These are phyloP conservation scores for Taxawa tesnikishii DNA, from an alignment of 2,329 filamentous ascomycete species.

Conservation along the genomic window DNA sequence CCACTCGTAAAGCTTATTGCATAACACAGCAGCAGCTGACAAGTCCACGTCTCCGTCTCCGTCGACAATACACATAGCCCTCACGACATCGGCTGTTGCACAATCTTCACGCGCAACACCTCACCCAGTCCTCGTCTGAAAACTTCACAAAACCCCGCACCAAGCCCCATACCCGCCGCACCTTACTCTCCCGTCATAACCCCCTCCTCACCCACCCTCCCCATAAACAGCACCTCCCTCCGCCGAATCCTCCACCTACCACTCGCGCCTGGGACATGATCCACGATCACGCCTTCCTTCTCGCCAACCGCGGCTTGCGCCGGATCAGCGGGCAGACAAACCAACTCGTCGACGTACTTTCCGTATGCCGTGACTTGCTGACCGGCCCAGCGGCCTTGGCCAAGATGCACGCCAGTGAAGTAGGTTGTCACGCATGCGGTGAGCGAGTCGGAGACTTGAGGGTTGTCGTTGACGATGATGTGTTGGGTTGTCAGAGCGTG, in stretches of 20 bases:
- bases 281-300: conserved; percentile 9
- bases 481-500: conserved; percentile 31
- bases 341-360: conserved; percentile 26
- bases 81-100: no score
- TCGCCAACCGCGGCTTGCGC: no score
- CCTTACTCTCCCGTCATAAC: conserved; percentile 19
- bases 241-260: conserved; percentile 27
- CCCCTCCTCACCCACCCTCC: conserved; percentile 20
- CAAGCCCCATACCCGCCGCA: no score
- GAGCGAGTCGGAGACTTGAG: conserved; percentile 11
- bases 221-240: conserved; percentile 25
- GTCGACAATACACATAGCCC: no score
- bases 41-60: no score
- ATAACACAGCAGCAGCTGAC: no score
- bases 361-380: conserved; percentile 29
- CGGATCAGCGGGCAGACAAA: no score
- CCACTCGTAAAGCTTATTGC: no score
- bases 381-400: conserved; percentile 28
- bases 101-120: no score
- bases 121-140: no score
- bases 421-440: conserved; percentile 25
- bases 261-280: conserved; percentile 22
- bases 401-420: conserved; percentile 30
- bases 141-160: no score
- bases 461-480: conserved; percentile 20